Percentiles rank a stretch among this genome's conserved stretches.
Evolutionary conservation across 75 land plant species (phyloP).

Genomic region (Pseudotsuga menziesii): DNA sequence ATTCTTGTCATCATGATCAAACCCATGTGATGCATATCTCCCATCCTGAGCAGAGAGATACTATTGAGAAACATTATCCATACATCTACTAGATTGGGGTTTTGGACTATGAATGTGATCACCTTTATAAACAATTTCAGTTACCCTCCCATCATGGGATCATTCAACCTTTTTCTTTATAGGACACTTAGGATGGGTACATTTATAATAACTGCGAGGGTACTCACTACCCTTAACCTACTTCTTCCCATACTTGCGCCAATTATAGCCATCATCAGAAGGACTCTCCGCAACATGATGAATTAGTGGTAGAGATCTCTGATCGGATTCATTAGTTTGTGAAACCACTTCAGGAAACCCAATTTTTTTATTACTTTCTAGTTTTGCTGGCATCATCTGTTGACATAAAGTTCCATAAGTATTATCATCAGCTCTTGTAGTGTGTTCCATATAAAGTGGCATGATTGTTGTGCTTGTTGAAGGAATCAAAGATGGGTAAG

Average conservation of each 20-base stretch:
- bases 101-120: slow-evolving; percentile 65
- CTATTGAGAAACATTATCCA: not conserved
- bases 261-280: slow-evolving; percentile 84
- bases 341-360: slow-evolving; percentile 18
- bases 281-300: slow-evolving; percentile 48
- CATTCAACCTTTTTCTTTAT: slow-evolving; percentile 87
- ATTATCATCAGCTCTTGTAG: not conserved
- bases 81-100: slow-evolving; percentile 51
- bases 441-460: slow-evolving; percentile 2
- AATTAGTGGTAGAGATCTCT: slow-evolving; percentile 19
- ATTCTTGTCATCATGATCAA: slow-evolving; percentile 13
- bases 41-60: slow-evolving; percentile 16
- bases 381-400: not conserved
- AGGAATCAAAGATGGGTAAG: slow-evolving; percentile 13
- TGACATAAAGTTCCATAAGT: slow-evolving; percentile 8
- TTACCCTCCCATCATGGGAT: slow-evolving; percentile 73
- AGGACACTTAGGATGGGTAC: slow-evolving; percentile 73
- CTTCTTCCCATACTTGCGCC: slow-evolving; percentile 94
- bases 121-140: slow-evolving; percentile 81
- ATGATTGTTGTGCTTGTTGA: slow-evolving; percentile 15
- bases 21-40: slow-evolving; percentile 14
- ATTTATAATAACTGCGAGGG: slow-evolving; percentile 83
- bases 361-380: slow-evolving; percentile 7
- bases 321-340: slow-evolving; percentile 19
- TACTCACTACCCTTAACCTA: slow-evolving; percentile 82